Evolutionary conservation across 148 eudicot genomes (phyloP), one percentile per base, ranked within the genome.

Genomic region (Fagopyrum esculentum): DNA sequence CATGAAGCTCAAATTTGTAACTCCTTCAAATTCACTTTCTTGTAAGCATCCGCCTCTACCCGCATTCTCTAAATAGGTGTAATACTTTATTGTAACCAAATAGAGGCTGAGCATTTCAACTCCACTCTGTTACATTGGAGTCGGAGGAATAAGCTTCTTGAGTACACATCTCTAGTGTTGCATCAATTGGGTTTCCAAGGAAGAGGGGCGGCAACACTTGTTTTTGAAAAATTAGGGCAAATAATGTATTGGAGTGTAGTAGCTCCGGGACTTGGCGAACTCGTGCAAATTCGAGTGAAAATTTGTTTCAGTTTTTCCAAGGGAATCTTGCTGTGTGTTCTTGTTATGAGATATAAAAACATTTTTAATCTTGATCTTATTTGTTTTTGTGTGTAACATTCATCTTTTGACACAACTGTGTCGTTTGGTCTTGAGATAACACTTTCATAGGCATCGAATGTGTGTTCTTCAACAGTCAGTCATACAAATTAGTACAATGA

Each of bases 1-100:
- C 79, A 57, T 87, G 81, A 83, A 73, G 11, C 57, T 69, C 47
- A 13, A 35, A 8, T 66, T 66, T 63, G 45, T 63, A 61, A 66
- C 15, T 66, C 19, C 46, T 64, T 64, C 47, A 66, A 40, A 66
- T 15, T 43, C 71, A 66, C 47, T 66, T 43, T 30, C 47, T 66
- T 66, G 71, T 66, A 66, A 66, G 46, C 71, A 13, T 64, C 40
- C 40, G 11, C 15, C 70, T 35, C 15, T 40, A 64, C 70, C 29
- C 2, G 11, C 17, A 22, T 22, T 60, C 66, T 60, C 66, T 60
- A 60, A 22, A 60, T 60, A 52, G 57, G n/a, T 15, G 57, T 13
- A 17, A 17, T 17, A 13, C 59, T 55, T 55, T 55, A 26, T 57
- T 57, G 63, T 57, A 30, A 22, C 22, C 63, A 57, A 57, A 35